Percentiles rank a stretch among this genome's conserved stretches.
Evolutionary conservation across 345 rosid species (phyloP).

Genomic region (Cardiospermum halicacabum): DNA sequence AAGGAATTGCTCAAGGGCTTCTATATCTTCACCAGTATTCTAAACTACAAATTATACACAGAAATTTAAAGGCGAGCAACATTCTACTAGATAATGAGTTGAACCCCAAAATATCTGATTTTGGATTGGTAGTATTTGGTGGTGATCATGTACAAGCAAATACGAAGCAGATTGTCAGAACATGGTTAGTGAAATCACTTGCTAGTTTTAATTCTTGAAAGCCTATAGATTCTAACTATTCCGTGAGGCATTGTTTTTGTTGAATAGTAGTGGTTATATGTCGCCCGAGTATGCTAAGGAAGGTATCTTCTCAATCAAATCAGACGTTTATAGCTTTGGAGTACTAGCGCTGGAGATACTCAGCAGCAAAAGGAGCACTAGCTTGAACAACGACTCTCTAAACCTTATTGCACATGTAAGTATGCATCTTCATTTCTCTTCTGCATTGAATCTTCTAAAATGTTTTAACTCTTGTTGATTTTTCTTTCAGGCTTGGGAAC

Average conservation of each 20-base stretch:
- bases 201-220: neutral
- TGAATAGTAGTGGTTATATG: constrained; percentile 9
- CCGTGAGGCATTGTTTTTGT: no score
- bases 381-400: constrained; percentile 2
- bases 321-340: constrained; percentile 14
- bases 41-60: constrained; percentile 6
- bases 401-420: constrained; percentile 21
- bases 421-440: no score
- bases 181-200: constrained; percentile 7
- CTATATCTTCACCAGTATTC: constrained; percentile 16
- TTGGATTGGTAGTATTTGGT: constrained; percentile 11
- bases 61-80: constrained; percentile 9
- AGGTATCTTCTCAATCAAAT: neutral
- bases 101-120: constrained; percentile 16
- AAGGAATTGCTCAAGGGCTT: constrained; percentile 14
- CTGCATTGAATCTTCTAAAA: neutral
- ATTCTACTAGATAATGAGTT: constrained; percentile 3
- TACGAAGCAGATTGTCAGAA: constrained; percentile 10
- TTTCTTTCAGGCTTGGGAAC: constrained; percentile 20
- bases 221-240: no score
- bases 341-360: constrained; percentile 10
- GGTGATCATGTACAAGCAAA: constrained; percentile 1
- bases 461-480: neutral
- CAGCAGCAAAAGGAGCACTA: constrained; percentile 7
- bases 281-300: constrained; percentile 10